These are phyloP conservation scores for Tetradesmus lagerheimii DNA, from an alignment of 139 green algal genomes.

Conservation along the genomic window DNA sequence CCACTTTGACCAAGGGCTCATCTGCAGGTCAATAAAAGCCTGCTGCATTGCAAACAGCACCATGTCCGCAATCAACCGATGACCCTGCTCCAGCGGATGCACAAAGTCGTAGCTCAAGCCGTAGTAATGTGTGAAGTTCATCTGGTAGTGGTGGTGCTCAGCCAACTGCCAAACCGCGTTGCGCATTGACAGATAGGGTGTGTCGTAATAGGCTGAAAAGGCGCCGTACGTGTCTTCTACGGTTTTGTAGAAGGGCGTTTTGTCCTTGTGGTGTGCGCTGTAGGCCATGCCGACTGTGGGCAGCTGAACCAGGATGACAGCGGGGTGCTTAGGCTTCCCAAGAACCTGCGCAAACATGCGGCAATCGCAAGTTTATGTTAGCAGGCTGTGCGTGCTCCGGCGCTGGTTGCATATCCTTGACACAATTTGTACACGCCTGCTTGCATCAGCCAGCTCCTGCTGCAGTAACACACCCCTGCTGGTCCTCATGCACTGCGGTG, in stretches of 20 bases:
- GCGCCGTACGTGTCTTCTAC: conserved; percentile 32
- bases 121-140: conserved; percentile 18
- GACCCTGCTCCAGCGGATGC: conserved; percentile 18
- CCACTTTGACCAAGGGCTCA: background rate
- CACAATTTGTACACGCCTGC: no score
- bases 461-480: no score
- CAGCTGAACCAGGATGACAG: conserved; percentile 35
- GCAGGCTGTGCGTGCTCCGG: no score
- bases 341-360: conserved; percentile 1
- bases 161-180: conserved; percentile 47
- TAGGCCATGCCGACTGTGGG: conserved; percentile 21
- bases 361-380: no score
- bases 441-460: no score
- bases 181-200: conserved; percentile 45
- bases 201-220: conserved; percentile 46
- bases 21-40: background rate
- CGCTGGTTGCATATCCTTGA: no score
- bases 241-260: background rate
- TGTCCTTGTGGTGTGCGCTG: background rate
- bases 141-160: conserved; percentile 2
- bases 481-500: no score
- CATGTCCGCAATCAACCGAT: conserved; percentile 45
- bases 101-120: conserved; percentile 28
- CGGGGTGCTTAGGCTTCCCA: conserved; percentile 8
- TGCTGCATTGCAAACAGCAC: conserved; percentile 43